Evolutionary conservation across 768 basidiomycete species (phyloP).

Genomic region (Lactifluus hygrophoroides): DNA sequence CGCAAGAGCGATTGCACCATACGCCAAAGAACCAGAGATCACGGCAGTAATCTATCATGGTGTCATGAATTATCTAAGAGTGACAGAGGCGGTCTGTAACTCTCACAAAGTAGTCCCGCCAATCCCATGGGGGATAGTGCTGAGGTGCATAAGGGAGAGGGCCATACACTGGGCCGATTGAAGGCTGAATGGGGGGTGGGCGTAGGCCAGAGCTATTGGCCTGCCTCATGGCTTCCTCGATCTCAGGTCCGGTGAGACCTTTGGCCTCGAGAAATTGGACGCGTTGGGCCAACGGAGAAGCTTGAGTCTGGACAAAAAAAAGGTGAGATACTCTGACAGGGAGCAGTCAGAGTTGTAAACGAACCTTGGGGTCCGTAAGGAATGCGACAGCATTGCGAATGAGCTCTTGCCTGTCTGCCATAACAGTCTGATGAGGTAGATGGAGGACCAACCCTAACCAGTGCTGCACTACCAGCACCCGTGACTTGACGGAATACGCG

Average conservation of each 20-base stretch:
- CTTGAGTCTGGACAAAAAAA: slow-evolving; percentile 45
- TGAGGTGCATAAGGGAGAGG: slow-evolving; percentile 37
- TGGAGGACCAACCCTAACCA: slow-evolving; percentile 6
- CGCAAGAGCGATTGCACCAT: slow-evolving; percentile 72
- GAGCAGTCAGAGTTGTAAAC: background rate
- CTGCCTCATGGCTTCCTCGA: slow-evolving; percentile 74
- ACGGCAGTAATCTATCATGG: slow-evolving; percentile 76
- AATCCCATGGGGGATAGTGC: slow-evolving; percentile 63
- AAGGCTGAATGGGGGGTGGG: slow-evolving; percentile 15
- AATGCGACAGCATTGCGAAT: slow-evolving; percentile 78
- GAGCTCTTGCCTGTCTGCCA: slow-evolving; percentile 64
- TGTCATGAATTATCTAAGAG: slow-evolving; percentile 15
- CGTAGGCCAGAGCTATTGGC: slow-evolving; percentile 28
- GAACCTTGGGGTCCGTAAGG: slow-evolving; percentile 78
- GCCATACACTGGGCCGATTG: slow-evolving; percentile 39
- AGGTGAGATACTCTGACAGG: slow-evolving; percentile 2
- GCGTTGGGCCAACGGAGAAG: slow-evolving; percentile 73
- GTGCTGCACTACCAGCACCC: background rate
- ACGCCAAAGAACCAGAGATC: slow-evolving; percentile 77
- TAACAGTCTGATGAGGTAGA: slow-evolving; percentile 17
- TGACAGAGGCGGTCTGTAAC: background rate
- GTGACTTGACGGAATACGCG: too few relatives aligned
- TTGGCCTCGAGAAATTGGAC: slow-evolving; percentile 95
- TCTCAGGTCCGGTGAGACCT: slow-evolving; percentile 75
- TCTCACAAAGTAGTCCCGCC: slow-evolving; percentile 95